Conservation (phyloP, 78 protist genomes). For the Dictyostelium intermedium region DNA sequence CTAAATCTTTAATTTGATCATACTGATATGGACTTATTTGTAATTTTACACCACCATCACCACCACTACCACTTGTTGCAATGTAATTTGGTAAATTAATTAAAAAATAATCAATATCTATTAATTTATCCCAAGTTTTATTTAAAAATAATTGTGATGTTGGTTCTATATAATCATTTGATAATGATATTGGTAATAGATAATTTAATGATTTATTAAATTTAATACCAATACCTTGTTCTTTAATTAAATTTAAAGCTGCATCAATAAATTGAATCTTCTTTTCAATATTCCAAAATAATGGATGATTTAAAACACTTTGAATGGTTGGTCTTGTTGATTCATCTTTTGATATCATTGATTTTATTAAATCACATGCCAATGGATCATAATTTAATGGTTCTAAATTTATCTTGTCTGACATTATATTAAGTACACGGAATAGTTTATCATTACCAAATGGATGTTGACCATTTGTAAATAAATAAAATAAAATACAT, state of each 20-base stretch:
- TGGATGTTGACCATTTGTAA: conserved; percentile 56
- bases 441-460: conserved; percentile 50
- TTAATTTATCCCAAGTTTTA: conserved; percentile 45
- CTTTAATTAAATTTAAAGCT: neutral
- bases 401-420: neutral
- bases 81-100: neutral
- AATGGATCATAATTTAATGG: neutral
- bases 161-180: too few species aligned
- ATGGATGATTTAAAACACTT: conserved; percentile 17
- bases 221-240: neutral
- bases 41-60: neutral
- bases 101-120: neutral
- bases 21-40: neutral
- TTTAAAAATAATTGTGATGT: neutral
- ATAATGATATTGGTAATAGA: neutral
- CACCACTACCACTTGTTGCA: too few species aligned
- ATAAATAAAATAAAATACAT: conserved; percentile 7
- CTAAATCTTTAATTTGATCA: neutral
- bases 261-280: conserved; percentile 29
- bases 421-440: conserved; percentile 15
- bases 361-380: conserved; percentile 16
- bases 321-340: conserved; percentile 13
- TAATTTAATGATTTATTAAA: neutral
- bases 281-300: conserved; percentile 9
- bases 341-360: conserved; percentile 19